Percentiles rank a stretch among this genome's conserved stretches.
These are phyloP conservation scores for Heracleum sosnowskyi DNA, from an alignment of 129 eudicot genomes.

Conservation along the genomic window DNA sequence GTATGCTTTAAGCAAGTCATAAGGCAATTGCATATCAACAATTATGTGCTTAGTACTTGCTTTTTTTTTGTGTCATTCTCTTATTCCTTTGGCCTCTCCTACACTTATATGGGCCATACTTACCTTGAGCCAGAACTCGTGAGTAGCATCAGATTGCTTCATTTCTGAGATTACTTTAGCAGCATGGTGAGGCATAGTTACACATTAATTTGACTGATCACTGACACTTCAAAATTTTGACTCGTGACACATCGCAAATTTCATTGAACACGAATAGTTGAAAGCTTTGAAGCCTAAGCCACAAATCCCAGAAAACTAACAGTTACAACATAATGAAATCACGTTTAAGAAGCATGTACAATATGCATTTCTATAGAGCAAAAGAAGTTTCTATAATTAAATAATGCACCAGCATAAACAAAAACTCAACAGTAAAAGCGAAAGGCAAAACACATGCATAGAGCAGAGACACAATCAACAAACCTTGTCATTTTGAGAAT, in stretches of 20 bases:
- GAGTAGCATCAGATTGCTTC: constrained; percentile 37
- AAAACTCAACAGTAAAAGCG: background rate
- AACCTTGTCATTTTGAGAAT: constrained; percentile 62
- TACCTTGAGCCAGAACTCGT: too few relatives aligned
- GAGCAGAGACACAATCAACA: background rate
- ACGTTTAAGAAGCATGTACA: background rate
- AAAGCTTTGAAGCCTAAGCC: background rate
- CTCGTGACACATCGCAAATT: background rate
- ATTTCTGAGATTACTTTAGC: constrained; percentile 66
- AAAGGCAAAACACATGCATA: background rate
- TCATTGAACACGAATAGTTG: background rate
- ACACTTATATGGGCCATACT: too few relatives aligned
- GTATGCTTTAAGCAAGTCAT: background rate
- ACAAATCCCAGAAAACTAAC: constrained; percentile 1
- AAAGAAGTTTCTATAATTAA: background rate
- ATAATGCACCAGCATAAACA: background rate
- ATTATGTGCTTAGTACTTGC: too few relatives aligned
- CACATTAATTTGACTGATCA: background rate
- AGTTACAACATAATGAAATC: background rate
- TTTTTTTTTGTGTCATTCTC: too few relatives aligned
- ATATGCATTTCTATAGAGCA: background rate
- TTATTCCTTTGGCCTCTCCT: too few relatives aligned
- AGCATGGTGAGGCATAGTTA: too few relatives aligned
- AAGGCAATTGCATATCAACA: background rate
- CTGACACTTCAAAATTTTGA: background rate